Evolutionary conservation across 805 yeast species (phyloP).

Genomic region (Kodamaea neixiangensis): DNA sequence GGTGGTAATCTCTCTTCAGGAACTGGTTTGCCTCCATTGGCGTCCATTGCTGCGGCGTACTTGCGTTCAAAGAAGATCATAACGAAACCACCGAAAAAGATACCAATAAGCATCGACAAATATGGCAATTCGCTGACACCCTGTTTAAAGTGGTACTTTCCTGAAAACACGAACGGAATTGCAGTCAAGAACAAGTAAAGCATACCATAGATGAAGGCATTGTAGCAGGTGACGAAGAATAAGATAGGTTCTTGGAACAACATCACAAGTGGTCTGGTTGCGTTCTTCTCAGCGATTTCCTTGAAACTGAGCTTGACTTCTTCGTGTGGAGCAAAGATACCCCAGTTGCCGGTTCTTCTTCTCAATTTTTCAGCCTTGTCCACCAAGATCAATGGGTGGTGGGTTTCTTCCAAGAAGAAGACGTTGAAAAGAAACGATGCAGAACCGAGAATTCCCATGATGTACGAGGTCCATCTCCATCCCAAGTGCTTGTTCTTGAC

Average conservation of each 20-base stretch:
- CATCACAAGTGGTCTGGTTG: constrained; percentile 42
- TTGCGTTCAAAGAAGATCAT: constrained; percentile 29
- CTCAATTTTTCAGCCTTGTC: constrained; percentile 36
- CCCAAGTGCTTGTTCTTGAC: constrained; percentile 40
- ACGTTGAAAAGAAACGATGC: constrained; percentile 34
- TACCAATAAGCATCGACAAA: constrained; percentile 40
- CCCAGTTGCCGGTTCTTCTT: constrained; percentile 45
- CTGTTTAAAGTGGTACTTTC: constrained; percentile 24
- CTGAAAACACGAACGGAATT: constrained; percentile 46
- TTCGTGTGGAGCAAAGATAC: constrained; percentile 40
- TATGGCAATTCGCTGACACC: constrained; percentile 32
- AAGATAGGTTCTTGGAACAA: constrained; percentile 44
- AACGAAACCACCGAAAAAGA: constrained; percentile 29
- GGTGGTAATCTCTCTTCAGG: constrained; percentile 83
- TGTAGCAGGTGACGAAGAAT: constrained; percentile 44
- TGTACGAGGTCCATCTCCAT: constrained; percentile 63
- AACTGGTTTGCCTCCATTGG: constrained; percentile 49
- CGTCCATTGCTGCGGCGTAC: constrained; percentile 36
- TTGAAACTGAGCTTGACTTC: constrained; percentile 30
- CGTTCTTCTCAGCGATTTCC: constrained; percentile 37
- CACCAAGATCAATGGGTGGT: constrained; percentile 39
- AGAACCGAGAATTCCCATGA: constrained; percentile 44
- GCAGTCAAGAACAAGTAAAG: constrained; percentile 49
- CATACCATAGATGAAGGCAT: constrained; percentile 51
- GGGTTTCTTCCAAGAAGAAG: constrained; percentile 38